These are phyloP conservation scores for Pneumocystis oryctolagi DNA, from an alignment of 1,139 yeast species.

Conservation along the genomic window DNA sequence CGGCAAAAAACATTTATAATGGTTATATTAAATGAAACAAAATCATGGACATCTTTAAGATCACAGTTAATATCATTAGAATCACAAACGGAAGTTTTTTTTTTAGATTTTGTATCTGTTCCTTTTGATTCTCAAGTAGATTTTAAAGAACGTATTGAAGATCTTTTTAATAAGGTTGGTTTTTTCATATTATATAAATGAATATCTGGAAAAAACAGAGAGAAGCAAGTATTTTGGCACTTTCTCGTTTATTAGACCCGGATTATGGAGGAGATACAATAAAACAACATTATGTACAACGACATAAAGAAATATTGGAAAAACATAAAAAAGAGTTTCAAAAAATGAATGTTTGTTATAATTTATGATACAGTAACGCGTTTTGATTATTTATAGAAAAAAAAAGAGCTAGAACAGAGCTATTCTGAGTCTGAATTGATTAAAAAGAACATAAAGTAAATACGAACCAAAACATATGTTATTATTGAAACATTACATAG, in stretches of 20 bases:
- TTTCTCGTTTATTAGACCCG: conserved; percentile 37
- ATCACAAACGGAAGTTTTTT: conserved; percentile 36
- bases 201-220: conserved; percentile 20
- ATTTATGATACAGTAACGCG: not conserved
- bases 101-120: conserved; percentile 37
- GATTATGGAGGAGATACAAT: conserved; percentile 51
- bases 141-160: not conserved
- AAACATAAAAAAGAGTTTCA: conserved; percentile 55
- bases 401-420: conserved; percentile 60
- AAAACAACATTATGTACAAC: conserved; percentile 62
- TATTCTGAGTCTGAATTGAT: conserved; percentile 47
- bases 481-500: conserved; percentile 4
- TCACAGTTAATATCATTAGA: conserved; percentile 44
- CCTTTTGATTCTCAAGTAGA: not conserved
- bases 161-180: conserved; percentile 1
- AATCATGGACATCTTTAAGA: conserved; percentile 35
- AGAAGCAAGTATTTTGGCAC: conserved; percentile 29
- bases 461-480: conserved; percentile 11
- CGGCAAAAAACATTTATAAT: not conserved
- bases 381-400: conserved; percentile 38
- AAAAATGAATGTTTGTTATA: conserved; percentile 31
- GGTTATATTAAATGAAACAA: conserved; percentile 15
- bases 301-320: conserved; percentile 62
- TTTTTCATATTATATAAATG: not conserved
- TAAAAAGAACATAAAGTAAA: conserved; percentile 50